phyloP scores from a whole-genome alignment of 306 rosid species.

The Dalbergia cultrata region DNA sequence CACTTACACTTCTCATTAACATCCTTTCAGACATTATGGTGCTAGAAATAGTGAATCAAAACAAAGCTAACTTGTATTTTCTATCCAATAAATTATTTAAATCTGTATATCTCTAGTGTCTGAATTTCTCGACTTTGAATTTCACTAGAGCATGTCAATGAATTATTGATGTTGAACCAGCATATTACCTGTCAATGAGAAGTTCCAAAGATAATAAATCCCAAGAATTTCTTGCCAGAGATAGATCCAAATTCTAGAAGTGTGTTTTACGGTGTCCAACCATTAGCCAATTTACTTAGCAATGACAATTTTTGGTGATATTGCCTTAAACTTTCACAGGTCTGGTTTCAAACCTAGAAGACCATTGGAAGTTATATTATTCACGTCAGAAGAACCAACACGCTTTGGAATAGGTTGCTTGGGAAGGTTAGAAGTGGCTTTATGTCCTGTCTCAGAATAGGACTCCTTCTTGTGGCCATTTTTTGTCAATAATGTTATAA shows the following conservation, averaged over 20 bases:
- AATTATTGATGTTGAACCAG: slow-evolving; percentile 12
- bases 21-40: slow-evolving; percentile 4
- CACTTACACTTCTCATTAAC: not conserved
- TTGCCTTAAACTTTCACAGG: slow-evolving; percentile 60
- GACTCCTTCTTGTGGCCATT: slow-evolving; percentile 29
- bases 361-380: slow-evolving; percentile 81
- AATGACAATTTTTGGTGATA: slow-evolving; percentile 21
- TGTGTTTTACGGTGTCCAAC: not conserved
- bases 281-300: slow-evolving; percentile 22
- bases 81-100: slow-evolving; percentile 17
- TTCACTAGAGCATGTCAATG: slow-evolving; percentile 18
- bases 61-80: slow-evolving; percentile 18
- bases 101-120: not conserved
- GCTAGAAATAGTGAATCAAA: slow-evolving; percentile 27
- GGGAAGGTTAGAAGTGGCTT: slow-evolving; percentile 74
- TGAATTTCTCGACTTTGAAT: slow-evolving; percentile 16
- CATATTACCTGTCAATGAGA: not conserved
- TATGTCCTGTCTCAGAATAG: not conserved
- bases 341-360: slow-evolving; percentile 84
- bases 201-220: slow-evolving; percentile 1
- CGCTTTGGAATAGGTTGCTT: slow-evolving; percentile 95
- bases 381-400: slow-evolving; percentile 98
- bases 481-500: slow-evolving; percentile 5
- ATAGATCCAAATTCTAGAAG: slow-evolving; percentile 33
- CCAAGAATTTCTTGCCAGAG: slow-evolving; percentile 8